Evolutionary conservation across 163 green algal species (phyloP), one percentile per base, ranked within the genome.

Genomic region (Volvox carteri): DNA sequence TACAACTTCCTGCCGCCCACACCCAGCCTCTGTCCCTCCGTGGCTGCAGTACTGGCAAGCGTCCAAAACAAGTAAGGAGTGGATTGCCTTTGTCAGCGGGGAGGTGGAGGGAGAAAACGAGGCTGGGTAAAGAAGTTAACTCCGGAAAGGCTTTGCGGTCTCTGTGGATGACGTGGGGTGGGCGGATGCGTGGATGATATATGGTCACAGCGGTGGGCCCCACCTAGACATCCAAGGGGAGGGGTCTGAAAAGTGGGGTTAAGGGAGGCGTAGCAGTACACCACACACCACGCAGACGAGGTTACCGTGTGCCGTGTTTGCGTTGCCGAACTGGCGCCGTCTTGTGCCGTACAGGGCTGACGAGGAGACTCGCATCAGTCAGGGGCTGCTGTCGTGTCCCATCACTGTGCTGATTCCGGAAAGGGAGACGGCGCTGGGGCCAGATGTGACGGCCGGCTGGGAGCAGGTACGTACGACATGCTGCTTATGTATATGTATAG

Each of bases 371-470:
- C 65, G 65, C 0, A 19, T 73, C 25, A 60, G 33, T 12, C 25
- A 62, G 18, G 65, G 58, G 0, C 33, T 72, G 65, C 48, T 87
- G 46, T 73, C 65, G 7, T 87, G 81, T 65, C 81, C 81, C 46
- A 73, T 87, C 81, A 87, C 67, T 0, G 81, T 87, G 23, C 1
- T 79, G n/a, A 72, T 37, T 18, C 81, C 81, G 30, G 81, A 87
- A 46, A 68, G 56, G 25, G 81, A 87, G 21, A 11, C 33, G 11
- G 30, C 42, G 4, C 65, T 80, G 23, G 23, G 33, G 2, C 19
- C 65, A 11, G 65, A 52, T 9, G 46, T 42, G 46, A 54, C 48
- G 65, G 37, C 33, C n/a, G 65, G 33, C 33, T 87, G 81, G 81
- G 81, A 87, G 48, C 35, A 87, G 81, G 81, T 87, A 16, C 16